Conservation (phyloP, 805 yeast species). For the Tetrapisispora arboricola region DNA sequence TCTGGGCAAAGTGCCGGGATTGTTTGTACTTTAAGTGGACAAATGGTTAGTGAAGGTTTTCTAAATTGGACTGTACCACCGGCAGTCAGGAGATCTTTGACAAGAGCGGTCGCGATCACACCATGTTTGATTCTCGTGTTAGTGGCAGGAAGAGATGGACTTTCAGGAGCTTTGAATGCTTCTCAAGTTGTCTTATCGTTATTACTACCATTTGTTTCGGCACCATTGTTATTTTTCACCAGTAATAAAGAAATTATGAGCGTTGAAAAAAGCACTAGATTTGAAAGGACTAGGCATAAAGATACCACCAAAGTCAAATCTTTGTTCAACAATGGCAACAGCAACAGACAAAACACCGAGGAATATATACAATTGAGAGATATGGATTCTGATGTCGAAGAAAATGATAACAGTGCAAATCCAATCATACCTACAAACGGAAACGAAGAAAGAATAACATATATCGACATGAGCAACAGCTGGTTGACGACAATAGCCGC, state of each 20-base stretch:
- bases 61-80: conserved; percentile 74
- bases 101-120: conserved; percentile 73
- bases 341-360: not conserved
- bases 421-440: not conserved
- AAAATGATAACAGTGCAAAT: not conserved
- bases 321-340: not conserved
- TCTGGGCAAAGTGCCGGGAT: conserved; percentile 92
- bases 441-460: conserved; percentile 5
- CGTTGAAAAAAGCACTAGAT: conserved; percentile 30
- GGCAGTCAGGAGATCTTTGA: conserved; percentile 65
- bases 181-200: conserved; percentile 78
- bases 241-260: conserved; percentile 59
- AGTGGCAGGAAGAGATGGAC: conserved; percentile 71
- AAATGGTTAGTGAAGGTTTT: conserved; percentile 90
- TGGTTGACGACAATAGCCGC: conserved; percentile 43
- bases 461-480: conserved; percentile 35
- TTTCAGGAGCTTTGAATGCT: conserved; percentile 65
- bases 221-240: conserved; percentile 78
- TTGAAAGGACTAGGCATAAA: conserved; percentile 9
- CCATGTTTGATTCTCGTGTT: conserved; percentile 75
- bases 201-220: conserved; percentile 75
- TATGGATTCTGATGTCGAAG: not conserved
- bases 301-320: not conserved
- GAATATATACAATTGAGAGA: conserved; percentile 3
- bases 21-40: conserved; percentile 91